These are phyloP conservation scores for Paraphysoderma sedebokerense DNA, from an alignment of 371 early-diverging fungal genomes.

Conservation along the genomic window DNA sequence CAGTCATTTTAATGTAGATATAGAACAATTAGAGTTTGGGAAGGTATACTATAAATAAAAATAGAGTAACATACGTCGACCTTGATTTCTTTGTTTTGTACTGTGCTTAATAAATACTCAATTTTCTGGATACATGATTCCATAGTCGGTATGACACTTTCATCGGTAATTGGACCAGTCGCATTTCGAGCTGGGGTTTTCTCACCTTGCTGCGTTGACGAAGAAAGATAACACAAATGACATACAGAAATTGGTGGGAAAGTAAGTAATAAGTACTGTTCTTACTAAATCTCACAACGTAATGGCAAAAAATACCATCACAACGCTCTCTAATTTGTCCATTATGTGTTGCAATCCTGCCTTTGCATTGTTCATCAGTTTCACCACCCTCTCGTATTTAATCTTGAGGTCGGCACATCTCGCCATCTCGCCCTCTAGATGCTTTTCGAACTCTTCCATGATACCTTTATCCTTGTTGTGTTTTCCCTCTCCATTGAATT, in stretches of 20 bases:
- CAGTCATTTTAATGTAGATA: background rate
- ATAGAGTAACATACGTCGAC: slow-evolving; percentile 13
- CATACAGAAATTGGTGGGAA: background rate
- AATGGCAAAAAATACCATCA: slow-evolving; percentile 11
- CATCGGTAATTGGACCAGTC: background rate
- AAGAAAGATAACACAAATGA: background rate
- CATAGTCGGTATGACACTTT: background rate
- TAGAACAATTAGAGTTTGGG: background rate
- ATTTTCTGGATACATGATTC: slow-evolving; percentile 20
- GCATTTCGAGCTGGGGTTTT: slow-evolving; percentile 5
- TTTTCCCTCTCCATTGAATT: slow-evolving; percentile 18
- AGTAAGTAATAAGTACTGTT: background rate
- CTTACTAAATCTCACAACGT: too few species aligned
- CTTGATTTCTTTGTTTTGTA: slow-evolving; percentile 25
- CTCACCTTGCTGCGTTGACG: background rate
- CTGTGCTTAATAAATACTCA: slow-evolving; percentile 10
- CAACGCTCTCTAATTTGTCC: slow-evolving; percentile 26
- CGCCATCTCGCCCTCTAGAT: slow-evolving; percentile 12
- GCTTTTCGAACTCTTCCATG: slow-evolving; percentile 24
- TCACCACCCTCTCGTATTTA: slow-evolving; percentile 20
- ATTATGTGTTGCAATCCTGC: slow-evolving; percentile 26
- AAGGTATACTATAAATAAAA: background rate
- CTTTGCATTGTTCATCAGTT: slow-evolving; percentile 19
- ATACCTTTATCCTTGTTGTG: slow-evolving; percentile 11
- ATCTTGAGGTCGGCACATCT: slow-evolving; percentile 15